A percentile compares a stretch with the other conserved stretches of the same genome.
Evolutionary conservation across 768 basidiomycete genomes (phyloP).

Genomic region (Cystobasidium onofrii): DNA sequence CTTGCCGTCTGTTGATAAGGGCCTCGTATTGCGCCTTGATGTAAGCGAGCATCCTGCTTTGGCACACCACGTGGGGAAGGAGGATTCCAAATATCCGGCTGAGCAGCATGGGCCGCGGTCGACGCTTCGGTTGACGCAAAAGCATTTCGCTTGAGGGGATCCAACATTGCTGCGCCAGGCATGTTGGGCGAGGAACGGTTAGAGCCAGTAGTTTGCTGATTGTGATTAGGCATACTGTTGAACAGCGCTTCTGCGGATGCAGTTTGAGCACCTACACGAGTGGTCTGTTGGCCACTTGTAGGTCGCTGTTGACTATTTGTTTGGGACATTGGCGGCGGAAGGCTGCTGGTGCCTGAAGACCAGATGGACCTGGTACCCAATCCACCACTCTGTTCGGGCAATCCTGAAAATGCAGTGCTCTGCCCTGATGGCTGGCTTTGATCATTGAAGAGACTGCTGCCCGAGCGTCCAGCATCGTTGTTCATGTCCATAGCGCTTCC

Average conservation of each 20-base stretch:
- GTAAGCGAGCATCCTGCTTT: not conserved
- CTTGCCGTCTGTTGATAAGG: not conserved
- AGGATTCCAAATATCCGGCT: conserved; percentile 9
- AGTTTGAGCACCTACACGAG: not conserved
- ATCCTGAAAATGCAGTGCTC: not conserved
- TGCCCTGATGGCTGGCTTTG: not conserved
- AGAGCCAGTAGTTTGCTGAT: not conserved
- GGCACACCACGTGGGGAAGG: not conserved
- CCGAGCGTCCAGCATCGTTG: not conserved
- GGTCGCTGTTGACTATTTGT: not conserved
- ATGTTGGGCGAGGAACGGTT: conserved; percentile 7
- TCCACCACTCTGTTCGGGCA: not conserved
- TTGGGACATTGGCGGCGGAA: not conserved
- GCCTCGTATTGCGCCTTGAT: not conserved
- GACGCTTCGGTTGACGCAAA: not conserved
- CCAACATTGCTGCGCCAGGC: not conserved
- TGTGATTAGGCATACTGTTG: conserved; percentile 32
- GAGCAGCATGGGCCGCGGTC: not conserved
- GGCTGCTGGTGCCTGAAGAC: not conserved
- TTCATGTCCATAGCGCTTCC: conserved; percentile 20
- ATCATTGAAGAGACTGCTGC: not conserved
- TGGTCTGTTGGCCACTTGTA: not conserved
- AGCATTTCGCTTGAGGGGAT: not conserved
- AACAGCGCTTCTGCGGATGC: conserved; percentile 24
- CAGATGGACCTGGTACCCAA: not conserved